Evolutionary conservation across 2,329 filamentous ascomycete genomes (phyloP), one percentile per base, ranked within the genome.

Genomic region (Diaporthe vexans): DNA sequence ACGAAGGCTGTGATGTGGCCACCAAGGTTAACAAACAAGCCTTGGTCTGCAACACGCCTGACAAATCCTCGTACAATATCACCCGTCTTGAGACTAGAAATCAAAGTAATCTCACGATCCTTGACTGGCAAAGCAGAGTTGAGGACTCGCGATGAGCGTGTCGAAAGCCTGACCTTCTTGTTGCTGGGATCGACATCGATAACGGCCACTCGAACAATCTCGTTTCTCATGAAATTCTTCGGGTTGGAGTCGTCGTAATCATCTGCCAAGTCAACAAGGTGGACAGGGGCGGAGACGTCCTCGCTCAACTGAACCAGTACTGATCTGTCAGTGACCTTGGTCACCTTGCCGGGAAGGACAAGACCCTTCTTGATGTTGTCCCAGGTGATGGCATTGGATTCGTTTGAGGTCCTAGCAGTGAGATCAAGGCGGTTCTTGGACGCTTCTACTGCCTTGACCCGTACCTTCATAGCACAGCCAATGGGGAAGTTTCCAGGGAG

Each of bases 61-160:
- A 99, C 91, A 79, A 99, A 98, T 4, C 97, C 97, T 73, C 97
- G 93, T 19, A 97, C 88, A 40, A 98, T 86, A 76, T 97, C 92
- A 75, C 95, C 94, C 52, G 91, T 85, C 73, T 92, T 91, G 43
- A 99, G 81, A 77, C 97, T 91, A n/a, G 91, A 86, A 61, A 92
- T 84, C 24, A 90, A 90, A 17, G 88, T 89, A 77, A 99, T 91
- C 79, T 98, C 95, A 51, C 89, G 91, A 81, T 99, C 97, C 80
- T 92, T 91, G 59, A 98, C 91, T 1, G 92, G 89, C 4, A 97
- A 86, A 1, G 94, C 93, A 1, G 96, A 98, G 84, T 94, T 97
- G 76, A 98, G 86, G 54, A 98, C 94, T 77, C 94, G 94, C 0
- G 96, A 98, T 2, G 95, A 94, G 57, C 97, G 91, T 52, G 93